phyloP scores from a whole-genome alignment of 208 protist genomes.

The Endotrypanum monterogeii region DNA sequence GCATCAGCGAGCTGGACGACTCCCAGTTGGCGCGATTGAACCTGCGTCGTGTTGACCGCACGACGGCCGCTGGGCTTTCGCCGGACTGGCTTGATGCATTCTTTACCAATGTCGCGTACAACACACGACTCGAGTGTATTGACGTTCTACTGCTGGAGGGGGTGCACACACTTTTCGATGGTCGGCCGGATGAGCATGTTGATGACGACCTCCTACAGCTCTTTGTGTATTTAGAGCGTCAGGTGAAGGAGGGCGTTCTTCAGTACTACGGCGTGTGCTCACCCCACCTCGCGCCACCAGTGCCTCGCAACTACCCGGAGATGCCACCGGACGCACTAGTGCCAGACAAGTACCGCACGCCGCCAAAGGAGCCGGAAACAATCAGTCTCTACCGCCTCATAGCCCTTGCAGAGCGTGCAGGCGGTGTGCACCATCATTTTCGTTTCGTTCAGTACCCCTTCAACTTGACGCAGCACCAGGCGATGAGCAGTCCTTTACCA shows the following conservation, averaged over 20 bases:
- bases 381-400: constrained; percentile 82
- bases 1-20: constrained; percentile 75
- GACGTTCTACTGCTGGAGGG: constrained; percentile 82
- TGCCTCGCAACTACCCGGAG: constrained; percentile 69
- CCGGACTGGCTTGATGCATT: constrained; percentile 89
- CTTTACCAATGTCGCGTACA: constrained; percentile 87
- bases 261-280: constrained; percentile 90
- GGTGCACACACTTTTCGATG: constrained; percentile 85
- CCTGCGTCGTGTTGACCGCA: constrained; percentile 65
- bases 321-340: constrained; percentile 80
- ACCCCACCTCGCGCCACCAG: constrained; percentile 70
- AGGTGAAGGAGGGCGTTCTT: constrained; percentile 70
- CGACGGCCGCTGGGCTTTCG: constrained; percentile 70
- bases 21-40: constrained; percentile 72
- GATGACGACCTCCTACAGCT: constrained; percentile 84
- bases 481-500: constrained; percentile 67
- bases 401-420: constrained; percentile 61
- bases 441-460: constrained; percentile 90
- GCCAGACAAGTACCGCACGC: constrained; percentile 69
- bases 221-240: constrained; percentile 83
- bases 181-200: constrained; percentile 62
- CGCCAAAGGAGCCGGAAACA: constrained; percentile 44
- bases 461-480: constrained; percentile 83
- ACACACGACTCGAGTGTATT: constrained; percentile 84
- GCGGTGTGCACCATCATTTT: constrained; percentile 73